Evolutionary conservation across 352 stramenopile species (phyloP), one percentile per base, ranked within the genome.

Genomic region (Pythium graminicola): DNA sequence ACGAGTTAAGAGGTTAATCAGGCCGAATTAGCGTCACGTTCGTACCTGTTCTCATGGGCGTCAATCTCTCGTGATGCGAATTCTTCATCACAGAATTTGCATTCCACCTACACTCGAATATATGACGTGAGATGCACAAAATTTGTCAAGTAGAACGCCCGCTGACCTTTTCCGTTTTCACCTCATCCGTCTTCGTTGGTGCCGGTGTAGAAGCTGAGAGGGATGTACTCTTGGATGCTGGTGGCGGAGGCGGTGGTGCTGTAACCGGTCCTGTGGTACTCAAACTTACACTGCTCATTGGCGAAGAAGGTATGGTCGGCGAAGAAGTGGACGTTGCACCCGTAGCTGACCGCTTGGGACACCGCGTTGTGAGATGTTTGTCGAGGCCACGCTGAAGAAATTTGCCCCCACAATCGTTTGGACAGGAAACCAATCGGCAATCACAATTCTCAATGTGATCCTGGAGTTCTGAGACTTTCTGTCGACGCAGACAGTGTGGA

Each of bases 361-460:
- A 92, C 4, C 80, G 73, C 6, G 76, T 86, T 1, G 76, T 64
- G n/a, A 92, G 44, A 33, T 92, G 81, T 33, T 88, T 89, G 23
- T 73, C 61, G 32, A 92, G 76, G 2, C 77, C 81, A 19, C 81
- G 74, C 38, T 92, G 78, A 10, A 92, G 50, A 23, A 92, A 89
- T 45, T 92, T 89, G 22, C 76, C 75, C 9, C 81, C 81, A 27
- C 81, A 92, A 27, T 84, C 65, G 40, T 88, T 88, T 17, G 81
- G 76, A 54, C 81, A 92, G 0, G 76, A 65, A 11, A 89, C 76
- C 11, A 92, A 63, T 32, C 81, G 79, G 39, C 79, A 89, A 60
- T 92, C 81, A 33, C 81, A 92, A 40, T 70, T 84, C 32, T 92
- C 75, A 29, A 92, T 89, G 43, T 92, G 81, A 6, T 89, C 79